Conservation (phyloP, 2,329 filamentous ascomycete genomes). For the Neofusicoccum sp. region DNA sequence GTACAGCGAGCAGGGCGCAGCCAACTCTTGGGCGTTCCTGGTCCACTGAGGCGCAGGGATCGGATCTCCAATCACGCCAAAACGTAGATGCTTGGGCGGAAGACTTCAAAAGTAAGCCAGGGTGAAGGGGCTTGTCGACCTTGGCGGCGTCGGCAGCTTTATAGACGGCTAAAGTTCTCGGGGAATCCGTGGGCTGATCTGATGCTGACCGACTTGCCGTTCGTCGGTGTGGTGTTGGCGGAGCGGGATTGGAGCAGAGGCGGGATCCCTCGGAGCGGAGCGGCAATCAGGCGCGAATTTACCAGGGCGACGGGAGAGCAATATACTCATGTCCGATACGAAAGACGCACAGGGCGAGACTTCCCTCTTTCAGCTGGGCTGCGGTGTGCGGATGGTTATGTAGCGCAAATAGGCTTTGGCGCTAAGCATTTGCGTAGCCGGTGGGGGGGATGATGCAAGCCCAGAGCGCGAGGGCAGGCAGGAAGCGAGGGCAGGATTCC, state of each 20-base stretch:
- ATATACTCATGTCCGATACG: not conserved
- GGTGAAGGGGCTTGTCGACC: not conserved
- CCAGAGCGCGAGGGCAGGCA: not conserved
- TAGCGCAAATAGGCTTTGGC: constrained; percentile 14
- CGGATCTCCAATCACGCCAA: not conserved
- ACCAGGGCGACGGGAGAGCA: not conserved
- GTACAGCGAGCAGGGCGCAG: not conserved
- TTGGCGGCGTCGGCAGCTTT: not conserved
- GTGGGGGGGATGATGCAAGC: constrained; percentile 5
- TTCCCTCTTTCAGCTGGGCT: not conserved
- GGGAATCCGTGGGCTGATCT: not conserved
- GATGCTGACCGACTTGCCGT: not conserved
- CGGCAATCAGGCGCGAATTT: not conserved
- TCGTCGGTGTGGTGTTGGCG: constrained; percentile 2
- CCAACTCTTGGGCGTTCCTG: not conserved
- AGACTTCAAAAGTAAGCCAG: not conserved
- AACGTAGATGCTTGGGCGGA: not conserved
- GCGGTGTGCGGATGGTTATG: constrained; percentile 4
- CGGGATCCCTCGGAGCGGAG: not conserved
- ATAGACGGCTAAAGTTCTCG: not conserved
- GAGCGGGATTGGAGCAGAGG: not conserved
- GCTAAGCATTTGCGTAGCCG: constrained; percentile 15
- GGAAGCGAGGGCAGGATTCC: not conserved
- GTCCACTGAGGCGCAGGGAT: not conserved
- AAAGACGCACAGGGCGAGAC: not conserved